Evolutionary conservation across 805 yeast genomes (phyloP), one percentile per base, ranked within the genome.

Genomic region (Candida caryicola): DNA sequence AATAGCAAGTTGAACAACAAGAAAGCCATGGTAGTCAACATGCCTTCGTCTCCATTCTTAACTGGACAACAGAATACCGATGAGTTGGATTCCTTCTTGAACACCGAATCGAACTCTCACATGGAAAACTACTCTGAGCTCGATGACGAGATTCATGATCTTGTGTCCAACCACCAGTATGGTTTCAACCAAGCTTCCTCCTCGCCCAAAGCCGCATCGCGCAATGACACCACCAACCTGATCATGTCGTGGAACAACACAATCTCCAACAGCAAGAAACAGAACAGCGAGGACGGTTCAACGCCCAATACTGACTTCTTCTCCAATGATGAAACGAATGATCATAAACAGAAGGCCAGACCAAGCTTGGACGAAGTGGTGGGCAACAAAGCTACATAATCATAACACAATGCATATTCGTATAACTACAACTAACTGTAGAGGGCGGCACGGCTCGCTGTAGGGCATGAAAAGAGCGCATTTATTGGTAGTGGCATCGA

Each of bases 1-100:
- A 41, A 29, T 4, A 40, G 44, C 29, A 45, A 43, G 7, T 45
- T 46, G 29, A 43, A 45, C 33, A 44, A 39, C 27, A 50, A 52
- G 39, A 49, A 52, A 23, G 52, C 57, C 2, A 40, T 47, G 2
- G 62, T 55, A 9, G 50, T 49, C 13, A 64, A 63, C 42, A 65
- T 65, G 70, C 70, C 71, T 1, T 65, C 72, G 4, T 66, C 72
- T 12, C 73, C 72, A 17, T 54, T 64, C 16, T 50, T 62, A 18
- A 48, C 57, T 13, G 28, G 50, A 18, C 39, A 34, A 21, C 49
- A 32, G 34, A 36, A 39, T 27, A 28, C 45, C 8, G 44, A 51
- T 35, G 50, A 40, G 25, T 32, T 49, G 36, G 46, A 47, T 18
- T 33, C 46, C 1, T 50, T 52, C 32, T 43, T 54, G 36, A 40